Base-by-base conservation (phyloP, 441 rosid genomes). In the Adansonia gregorii region DNA sequence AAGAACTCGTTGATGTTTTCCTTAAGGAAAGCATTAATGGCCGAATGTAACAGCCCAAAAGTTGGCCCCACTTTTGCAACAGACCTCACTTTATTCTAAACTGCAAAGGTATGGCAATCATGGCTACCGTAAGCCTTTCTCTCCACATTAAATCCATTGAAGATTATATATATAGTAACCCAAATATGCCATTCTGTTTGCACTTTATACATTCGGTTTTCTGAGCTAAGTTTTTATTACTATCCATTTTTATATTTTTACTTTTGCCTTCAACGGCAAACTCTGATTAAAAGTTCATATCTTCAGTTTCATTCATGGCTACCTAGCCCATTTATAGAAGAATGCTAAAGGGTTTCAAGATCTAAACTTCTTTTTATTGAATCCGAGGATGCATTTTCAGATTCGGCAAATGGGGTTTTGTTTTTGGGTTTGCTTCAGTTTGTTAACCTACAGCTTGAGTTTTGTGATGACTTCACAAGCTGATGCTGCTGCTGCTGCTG, bases 301-400 rank as follows among this genome's bases (percentile, higher is more conserved):
- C 67, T 58, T 45, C 61, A 73, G 76, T 59, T 69, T 77, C 76
- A 35, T 64, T 58, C 8, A 22, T 78, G 83, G 79, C 67, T 73
- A 41, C 51, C 77, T 78, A 48, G 7, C 64, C 75, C 78, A 60
- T 67, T 75, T 70, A 59, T 48, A 80, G 48, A 76, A 67, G 63
- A 68, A 76, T 8, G 11, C 74, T 31, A 45, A 45, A 41, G 68
- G 48, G 52, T 20, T 35, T 76, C 78, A 76, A 74, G 68, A 74
- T 82, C 75, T 78, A 76, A 83, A 67, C 81, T 75, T 80, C 67
- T 63, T 31, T 67, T 72, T 56, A 49, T 69, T 56, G 61, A 77
- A 39, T 17, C 67, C 60, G 20, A 54, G 80, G 59, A 92, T 92
- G 94, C 89, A 75, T 84, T 83, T 76, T 64, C 85, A 72, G 68